Evolutionary conservation across 1,139 yeast genomes (phyloP).

Genomic region (Geotrichum cucujoidarum): DNA sequence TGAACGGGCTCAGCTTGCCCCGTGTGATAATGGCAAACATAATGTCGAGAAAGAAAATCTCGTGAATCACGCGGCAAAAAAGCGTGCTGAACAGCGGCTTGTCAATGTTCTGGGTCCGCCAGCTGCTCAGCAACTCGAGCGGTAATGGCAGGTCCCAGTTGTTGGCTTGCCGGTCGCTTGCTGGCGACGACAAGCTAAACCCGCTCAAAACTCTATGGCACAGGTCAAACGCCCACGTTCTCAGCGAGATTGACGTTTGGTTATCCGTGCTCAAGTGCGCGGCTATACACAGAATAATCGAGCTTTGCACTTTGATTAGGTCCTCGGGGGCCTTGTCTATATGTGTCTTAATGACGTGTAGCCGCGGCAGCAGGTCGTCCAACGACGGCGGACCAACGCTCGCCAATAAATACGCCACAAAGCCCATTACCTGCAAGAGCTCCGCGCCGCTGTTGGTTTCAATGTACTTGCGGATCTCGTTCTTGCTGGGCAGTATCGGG

Average conservation of each 20-base stretch:
- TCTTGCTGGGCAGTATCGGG: slow-evolving; percentile 17
- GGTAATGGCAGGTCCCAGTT: slow-evolving; percentile 2
- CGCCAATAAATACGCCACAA: slow-evolving; percentile 9
- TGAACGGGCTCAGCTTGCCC: slow-evolving; percentile 15
- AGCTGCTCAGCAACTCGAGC: slow-evolving; percentile 14
- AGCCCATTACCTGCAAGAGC: slow-evolving; percentile 15
- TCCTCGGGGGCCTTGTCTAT: slow-evolving; percentile 19
- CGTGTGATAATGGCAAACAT: slow-evolving; percentile 19
- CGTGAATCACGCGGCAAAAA: slow-evolving; percentile 15
- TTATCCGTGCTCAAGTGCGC: slow-evolving; percentile 20
- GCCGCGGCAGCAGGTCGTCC: slow-evolving; percentile 12
- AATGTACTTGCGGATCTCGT: slow-evolving; percentile 8
- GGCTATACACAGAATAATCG: slow-evolving; percentile 12
- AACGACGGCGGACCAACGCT: slow-evolving; percentile 2
- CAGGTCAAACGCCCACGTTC: slow-evolving; percentile 19
- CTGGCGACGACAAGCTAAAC: slow-evolving; percentile 13
- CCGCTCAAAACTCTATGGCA: slow-evolving; percentile 10
- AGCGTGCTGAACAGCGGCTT: slow-evolving; percentile 4
- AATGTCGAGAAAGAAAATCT: slow-evolving; percentile 18
- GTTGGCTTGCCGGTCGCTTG: background rate
- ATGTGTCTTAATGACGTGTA: slow-evolving; percentile 7
- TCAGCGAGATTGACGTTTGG: slow-evolving; percentile 14
- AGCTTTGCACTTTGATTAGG: slow-evolving; percentile 16
- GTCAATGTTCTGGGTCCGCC: slow-evolving; percentile 10
- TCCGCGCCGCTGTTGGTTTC: slow-evolving; percentile 9